A percentile compares a stretch with the other conserved stretches of the same genome.
Evolutionary conservation across 805 yeast species (phyloP).

Genomic region (Ogataea paraovalis): DNA sequence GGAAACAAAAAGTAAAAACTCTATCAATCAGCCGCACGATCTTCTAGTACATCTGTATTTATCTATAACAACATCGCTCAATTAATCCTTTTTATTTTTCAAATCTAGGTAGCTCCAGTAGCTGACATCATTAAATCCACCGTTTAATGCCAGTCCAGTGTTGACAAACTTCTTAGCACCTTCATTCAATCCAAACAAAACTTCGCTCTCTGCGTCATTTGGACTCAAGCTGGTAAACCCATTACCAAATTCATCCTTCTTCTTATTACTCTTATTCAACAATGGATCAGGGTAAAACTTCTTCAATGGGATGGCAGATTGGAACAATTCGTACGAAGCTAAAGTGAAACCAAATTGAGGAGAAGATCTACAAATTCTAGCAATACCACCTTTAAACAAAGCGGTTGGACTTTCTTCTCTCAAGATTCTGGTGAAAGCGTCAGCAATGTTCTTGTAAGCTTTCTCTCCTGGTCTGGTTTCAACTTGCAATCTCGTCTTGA

Average conservation of each 20-base stretch:
- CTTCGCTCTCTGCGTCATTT: slow-evolving; percentile 14
- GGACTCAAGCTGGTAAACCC: slow-evolving; percentile 24
- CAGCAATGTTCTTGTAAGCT: slow-evolving; percentile 68
- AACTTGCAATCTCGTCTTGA: slow-evolving; percentile 90
- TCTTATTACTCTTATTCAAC: slow-evolving; percentile 3
- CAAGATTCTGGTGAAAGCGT: slow-evolving; percentile 70
- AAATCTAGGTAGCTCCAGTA: slow-evolving; percentile 25
- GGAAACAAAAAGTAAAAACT: too few relatives aligned
- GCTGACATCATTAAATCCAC: slow-evolving; percentile 27
- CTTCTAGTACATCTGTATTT: too few relatives aligned
- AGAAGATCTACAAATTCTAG: slow-evolving; percentile 89
- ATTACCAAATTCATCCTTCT: slow-evolving; percentile 27
- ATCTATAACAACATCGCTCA: too few relatives aligned
- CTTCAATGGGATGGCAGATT: slow-evolving; percentile 69
- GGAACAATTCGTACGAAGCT: slow-evolving; percentile 94
- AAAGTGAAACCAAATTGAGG: slow-evolving; percentile 98
- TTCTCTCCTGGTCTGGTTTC: slow-evolving; percentile 75
- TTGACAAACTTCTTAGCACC: slow-evolving; percentile 29
- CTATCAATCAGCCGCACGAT: too few relatives aligned
- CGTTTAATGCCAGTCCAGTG: slow-evolving; percentile 29
- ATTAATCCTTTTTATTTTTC: slow-evolving; percentile 13
- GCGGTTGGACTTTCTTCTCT: slow-evolving; percentile 82
- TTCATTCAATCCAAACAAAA: slow-evolving; percentile 27
- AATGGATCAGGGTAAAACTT: slow-evolving; percentile 29
- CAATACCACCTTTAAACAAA: slow-evolving; percentile 94